Conservation (phyloP, 805 yeast genomes). For the Pichia thaimueangensis region DNA sequence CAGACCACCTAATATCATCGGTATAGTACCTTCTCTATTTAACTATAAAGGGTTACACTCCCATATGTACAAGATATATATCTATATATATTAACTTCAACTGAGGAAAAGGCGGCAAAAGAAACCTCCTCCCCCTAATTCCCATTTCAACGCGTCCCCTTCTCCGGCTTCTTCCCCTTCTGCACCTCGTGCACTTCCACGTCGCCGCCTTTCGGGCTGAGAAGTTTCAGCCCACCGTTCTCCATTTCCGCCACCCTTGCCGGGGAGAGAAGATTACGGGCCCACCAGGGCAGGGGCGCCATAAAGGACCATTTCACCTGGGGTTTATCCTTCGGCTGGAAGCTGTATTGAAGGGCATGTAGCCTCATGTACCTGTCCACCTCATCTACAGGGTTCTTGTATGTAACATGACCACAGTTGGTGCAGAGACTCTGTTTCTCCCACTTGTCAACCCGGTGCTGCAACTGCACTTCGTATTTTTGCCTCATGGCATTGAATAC, state of each 20-base stretch:
- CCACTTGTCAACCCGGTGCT: slow-evolving; percentile 10
- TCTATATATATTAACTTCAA: too few relatives aligned
- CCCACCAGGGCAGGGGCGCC: slow-evolving; percentile 5
- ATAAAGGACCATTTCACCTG: slow-evolving; percentile 1
- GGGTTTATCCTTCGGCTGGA: neutral
- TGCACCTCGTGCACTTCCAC: too few relatives aligned
- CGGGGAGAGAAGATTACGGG: neutral
- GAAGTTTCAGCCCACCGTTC: neutral
- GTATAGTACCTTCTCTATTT: too few relatives aligned
- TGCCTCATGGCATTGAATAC: slow-evolving; percentile 7
- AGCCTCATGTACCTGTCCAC: slow-evolving; percentile 30
- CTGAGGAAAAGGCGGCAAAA: neutral
- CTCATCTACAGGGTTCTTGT: slow-evolving; percentile 22
- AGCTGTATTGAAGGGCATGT: slow-evolving; percentile 36
- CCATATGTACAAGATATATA: too few relatives aligned
- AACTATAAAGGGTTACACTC: too few relatives aligned
- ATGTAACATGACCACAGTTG: slow-evolving; percentile 30
- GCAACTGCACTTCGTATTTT: slow-evolving; percentile 14
- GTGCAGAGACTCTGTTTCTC: slow-evolving; percentile 20
- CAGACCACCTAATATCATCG: neutral
- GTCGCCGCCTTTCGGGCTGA: too few relatives aligned
- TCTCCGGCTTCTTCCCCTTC: neutral
- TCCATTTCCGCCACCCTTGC: neutral
- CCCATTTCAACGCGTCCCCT: neutral
- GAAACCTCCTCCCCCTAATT: too few relatives aligned